phyloP scores from a whole-genome alignment of 2,329 filamentous ascomycete species.

The Penicillium sp. region DNA sequence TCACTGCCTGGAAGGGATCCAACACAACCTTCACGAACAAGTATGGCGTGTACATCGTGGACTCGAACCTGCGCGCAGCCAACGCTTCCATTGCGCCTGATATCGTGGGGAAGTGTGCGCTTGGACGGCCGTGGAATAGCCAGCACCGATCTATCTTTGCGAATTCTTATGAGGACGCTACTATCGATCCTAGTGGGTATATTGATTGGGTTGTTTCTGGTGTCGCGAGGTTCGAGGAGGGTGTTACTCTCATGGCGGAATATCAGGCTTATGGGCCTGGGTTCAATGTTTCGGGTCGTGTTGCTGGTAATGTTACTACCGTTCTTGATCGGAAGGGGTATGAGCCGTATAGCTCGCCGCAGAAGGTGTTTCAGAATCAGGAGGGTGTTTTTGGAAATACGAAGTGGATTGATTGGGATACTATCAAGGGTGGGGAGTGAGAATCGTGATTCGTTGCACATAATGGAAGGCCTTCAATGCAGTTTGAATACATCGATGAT shows the following conservation, averaged over 20 bases:
- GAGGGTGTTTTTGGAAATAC: conserved; percentile 49
- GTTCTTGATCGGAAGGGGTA: conserved; percentile 47
- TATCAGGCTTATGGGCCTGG: conserved; percentile 56
- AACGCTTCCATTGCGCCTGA: conserved; percentile 49
- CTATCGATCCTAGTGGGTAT: conserved; percentile 57
- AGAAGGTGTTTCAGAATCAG: conserved; percentile 51
- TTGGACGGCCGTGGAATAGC: conserved; percentile 66
- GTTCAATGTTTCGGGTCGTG: conserved; percentile 52
- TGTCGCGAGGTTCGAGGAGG: conserved; percentile 36
- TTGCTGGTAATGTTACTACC: conserved; percentile 44
- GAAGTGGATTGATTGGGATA: conserved; percentile 50
- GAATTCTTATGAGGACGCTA: conserved; percentile 56
- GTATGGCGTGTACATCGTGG: conserved; percentile 66
- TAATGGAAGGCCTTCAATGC: no score
- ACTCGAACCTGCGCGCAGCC: conserved; percentile 55
- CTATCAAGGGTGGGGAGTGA: conserved; percentile 6
- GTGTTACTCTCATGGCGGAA: conserved; percentile 59
- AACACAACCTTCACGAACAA: conserved; percentile 68
- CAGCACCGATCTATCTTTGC: conserved; percentile 60
- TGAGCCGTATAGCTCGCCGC: conserved; percentile 39
- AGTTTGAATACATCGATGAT: no score
- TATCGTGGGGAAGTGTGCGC: conserved; percentile 53
- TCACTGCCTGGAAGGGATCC: conserved; percentile 69
- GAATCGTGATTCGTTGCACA: background rate
- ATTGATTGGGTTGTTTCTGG: conserved; percentile 51